Conservation (phyloP, 163 green algal species). For the Scenedesmus sp. region DNA sequence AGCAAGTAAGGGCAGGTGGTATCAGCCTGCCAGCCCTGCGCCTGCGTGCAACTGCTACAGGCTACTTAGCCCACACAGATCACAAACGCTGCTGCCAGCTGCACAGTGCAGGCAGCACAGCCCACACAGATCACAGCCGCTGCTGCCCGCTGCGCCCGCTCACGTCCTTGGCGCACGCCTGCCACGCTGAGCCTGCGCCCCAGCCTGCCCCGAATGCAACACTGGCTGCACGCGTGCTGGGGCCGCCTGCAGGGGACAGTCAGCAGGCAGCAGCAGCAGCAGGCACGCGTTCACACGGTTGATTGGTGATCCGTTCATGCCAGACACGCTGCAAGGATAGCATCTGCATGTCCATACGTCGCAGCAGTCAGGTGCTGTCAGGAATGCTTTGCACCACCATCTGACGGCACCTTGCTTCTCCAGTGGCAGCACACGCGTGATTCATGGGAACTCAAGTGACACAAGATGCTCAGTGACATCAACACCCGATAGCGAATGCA, state of each 20-base stretch:
- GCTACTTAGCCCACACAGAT: no score
- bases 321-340: neutral
- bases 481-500: no score
- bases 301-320: no score
- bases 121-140: neutral
- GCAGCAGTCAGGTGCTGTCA: neutral
- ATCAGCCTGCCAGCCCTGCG: no score
- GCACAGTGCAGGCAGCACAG: neutral
- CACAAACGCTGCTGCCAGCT: neutral
- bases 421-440: neutral
- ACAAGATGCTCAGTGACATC: neutral
- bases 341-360: neutral
- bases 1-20: no score
- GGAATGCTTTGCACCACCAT: neutral
- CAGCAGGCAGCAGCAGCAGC: neutral
- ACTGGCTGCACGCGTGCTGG: slow-evolving; percentile 27
- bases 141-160: neutral
- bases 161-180: slow-evolving; percentile 39
- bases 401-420: neutral
- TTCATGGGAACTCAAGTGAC: neutral
- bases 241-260: slow-evolving; percentile 16
- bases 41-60: no score
- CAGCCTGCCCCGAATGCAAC: slow-evolving; percentile 43
- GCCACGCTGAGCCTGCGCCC: slow-evolving; percentile 45
- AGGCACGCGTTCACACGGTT: no score